A percentile compares a stretch with the other conserved stretches of the same genome.
These are phyloP conservation scores for Fusarium gaditjirri DNA, from an alignment of 2,329 filamentous ascomycete genomes.

Conservation along the genomic window DNA sequence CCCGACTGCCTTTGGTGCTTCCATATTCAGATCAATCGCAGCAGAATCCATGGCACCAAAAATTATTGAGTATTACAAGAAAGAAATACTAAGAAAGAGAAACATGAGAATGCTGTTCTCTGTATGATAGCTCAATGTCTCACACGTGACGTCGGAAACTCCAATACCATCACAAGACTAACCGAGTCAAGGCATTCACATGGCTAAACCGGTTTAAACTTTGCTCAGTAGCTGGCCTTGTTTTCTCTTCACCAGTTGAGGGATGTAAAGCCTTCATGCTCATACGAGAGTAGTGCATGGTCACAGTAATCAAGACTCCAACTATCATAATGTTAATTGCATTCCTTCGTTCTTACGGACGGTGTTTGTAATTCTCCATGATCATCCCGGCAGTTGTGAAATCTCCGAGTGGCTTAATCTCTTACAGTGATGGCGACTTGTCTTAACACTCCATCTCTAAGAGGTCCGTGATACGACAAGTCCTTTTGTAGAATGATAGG, in stretches of 20 bases:
- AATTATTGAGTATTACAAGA: accelerated
- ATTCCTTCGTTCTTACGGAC: neutral
- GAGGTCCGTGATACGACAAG: neutral
- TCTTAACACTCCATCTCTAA: neutral
- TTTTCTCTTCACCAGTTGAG: neutral
- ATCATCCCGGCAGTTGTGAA: neutral
- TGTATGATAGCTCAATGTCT: neutral
- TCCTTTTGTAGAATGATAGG: neutral
- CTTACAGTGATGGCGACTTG: neutral
- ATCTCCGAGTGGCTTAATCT: neutral
- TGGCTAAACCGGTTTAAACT: neutral
- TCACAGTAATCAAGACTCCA: too few relatives aligned
- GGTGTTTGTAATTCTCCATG: neutral
- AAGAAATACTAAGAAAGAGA: accelerated
- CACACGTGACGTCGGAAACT: neutral
- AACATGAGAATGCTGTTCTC: neutral
- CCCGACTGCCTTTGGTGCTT: neutral
- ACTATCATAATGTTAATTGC: neutral
- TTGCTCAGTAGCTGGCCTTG: neutral
- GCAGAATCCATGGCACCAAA: accelerated
- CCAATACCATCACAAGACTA: neutral
- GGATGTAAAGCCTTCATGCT: neutral
- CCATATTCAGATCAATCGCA: neutral
- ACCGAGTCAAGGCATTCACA: neutral
- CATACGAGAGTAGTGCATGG: neutral